Percentiles rank a stretch among this genome's conserved stretches.
phyloP scores from a whole-genome alignment of 2,329 filamentous ascomycete species.

The Bipolaris zeicola region DNA sequence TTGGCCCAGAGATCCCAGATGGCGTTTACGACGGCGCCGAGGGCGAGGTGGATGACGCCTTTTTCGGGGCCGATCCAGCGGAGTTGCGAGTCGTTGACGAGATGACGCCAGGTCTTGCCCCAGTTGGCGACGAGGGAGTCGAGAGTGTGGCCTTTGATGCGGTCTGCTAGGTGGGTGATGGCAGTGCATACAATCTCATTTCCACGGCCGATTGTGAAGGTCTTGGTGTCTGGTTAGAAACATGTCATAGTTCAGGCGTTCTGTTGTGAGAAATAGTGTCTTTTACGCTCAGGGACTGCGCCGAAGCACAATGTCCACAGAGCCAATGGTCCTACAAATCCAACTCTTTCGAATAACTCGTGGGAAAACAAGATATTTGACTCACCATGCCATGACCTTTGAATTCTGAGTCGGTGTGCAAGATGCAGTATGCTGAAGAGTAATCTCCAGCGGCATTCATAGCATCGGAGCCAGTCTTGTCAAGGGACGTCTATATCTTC shows the following conservation, averaged over 20 bases:
- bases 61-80: constrained; percentile 96
- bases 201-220: constrained; percentile 85
- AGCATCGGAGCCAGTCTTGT: constrained; percentile 95
- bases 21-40: constrained; percentile 87
- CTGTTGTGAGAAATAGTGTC: neutral
- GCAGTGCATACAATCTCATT: constrained; percentile 91
- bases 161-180: constrained; percentile 77
- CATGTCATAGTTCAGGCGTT: neutral
- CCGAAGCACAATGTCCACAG: neutral
- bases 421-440: constrained; percentile 90
- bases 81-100: constrained; percentile 88
- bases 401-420: constrained; percentile 75
- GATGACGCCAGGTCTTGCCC: constrained; percentile 87
- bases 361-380: constrained; percentile 48
- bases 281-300: neutral
- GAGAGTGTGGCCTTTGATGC: constrained; percentile 75
- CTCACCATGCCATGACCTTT: constrained; percentile 79
- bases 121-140: constrained; percentile 78
- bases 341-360: neutral
- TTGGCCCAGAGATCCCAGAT: constrained; percentile 98
- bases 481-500: constrained; percentile 72
- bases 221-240: constrained; percentile 38
- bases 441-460: constrained; percentile 96
- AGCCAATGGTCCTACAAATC: neutral
- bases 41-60: constrained; percentile 89